A percentile compares a stretch with the other conserved stretches of the same genome.
These are phyloP conservation scores for Mikania micrantha DNA, from an alignment of 129 eudicot species.

Conservation along the genomic window DNA sequence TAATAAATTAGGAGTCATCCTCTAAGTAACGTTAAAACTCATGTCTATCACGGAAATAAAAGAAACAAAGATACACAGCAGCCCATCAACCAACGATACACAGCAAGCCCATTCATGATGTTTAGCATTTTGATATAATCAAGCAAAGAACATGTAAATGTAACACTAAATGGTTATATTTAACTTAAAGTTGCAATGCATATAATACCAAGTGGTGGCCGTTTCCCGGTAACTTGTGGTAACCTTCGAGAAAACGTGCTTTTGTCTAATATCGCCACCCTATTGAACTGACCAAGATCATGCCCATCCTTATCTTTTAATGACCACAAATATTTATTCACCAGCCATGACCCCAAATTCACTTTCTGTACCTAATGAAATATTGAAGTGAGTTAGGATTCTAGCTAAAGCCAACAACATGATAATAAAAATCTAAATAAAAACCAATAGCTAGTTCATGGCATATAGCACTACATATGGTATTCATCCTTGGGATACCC, in stretches of 20 bases:
- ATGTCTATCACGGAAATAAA: too few relatives aligned
- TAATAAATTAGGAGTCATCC: too few relatives aligned
- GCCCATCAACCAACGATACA: too few relatives aligned
- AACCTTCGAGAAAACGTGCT: constrained; percentile 59
- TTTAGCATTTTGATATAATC: too few relatives aligned
- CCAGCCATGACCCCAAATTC: constrained; percentile 64
- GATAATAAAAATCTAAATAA: not conserved
- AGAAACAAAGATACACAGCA: too few relatives aligned
- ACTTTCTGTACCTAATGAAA: constrained; percentile 62
- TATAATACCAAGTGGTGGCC: constrained; percentile 72
- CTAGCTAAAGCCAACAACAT: not conserved
- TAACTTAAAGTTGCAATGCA: not conserved
- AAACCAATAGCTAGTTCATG: constrained; percentile 53
- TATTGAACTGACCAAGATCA: constrained; percentile 66
- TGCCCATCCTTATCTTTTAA: constrained; percentile 59
- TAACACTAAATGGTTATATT: not conserved
- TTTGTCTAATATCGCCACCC: constrained; percentile 85
- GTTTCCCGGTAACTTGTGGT: constrained; percentile 51
- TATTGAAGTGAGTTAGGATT: not conserved
- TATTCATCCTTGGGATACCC: constrained; percentile 94
- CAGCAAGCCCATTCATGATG: too few relatives aligned
- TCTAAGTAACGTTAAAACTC: too few relatives aligned
- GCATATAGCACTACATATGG: constrained; percentile 79
- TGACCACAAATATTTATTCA: constrained; percentile 58
- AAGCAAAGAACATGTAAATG: not conserved